Percentiles rank a stretch among this genome's conserved stretches.
These are phyloP conservation scores for Schizophyllum commune DNA, from an alignment of 1,284 basidiomycete genomes.

Conservation along the genomic window DNA sequence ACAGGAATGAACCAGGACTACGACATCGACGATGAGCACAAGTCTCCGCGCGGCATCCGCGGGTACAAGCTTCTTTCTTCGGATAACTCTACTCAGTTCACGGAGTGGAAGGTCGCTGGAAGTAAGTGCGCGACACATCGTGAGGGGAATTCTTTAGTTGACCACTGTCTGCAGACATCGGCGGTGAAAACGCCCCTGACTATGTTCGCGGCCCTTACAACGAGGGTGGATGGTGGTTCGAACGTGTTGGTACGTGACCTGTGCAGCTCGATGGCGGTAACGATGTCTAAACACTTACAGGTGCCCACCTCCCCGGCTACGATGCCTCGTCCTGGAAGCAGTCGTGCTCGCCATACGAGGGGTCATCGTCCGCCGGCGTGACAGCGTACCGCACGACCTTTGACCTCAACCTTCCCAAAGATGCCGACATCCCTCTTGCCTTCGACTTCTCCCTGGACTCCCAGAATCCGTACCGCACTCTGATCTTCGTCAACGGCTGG, in stretches of 20 bases:
- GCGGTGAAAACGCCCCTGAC: conserved; percentile 27
- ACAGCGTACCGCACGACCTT: conserved; percentile 36
- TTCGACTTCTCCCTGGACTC: conserved; percentile 32
- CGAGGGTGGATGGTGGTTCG: conserved; percentile 44
- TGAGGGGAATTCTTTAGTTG: not conserved
- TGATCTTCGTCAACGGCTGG: conserved; percentile 37
- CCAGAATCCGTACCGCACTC: conserved; percentile 24
- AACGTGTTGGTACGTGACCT: conserved; percentile 32
- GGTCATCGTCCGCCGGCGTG: conserved; percentile 32
- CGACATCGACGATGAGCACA: conserved; percentile 24
- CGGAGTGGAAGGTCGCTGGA: conserved; percentile 41
- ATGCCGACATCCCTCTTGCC: conserved; percentile 33
- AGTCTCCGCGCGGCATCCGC: conserved; percentile 38
- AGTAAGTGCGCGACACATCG: conserved; percentile 26
- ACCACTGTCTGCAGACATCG: conserved; percentile 16
- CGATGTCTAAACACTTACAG: conserved; percentile 10
- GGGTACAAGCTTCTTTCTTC: conserved; percentile 31
- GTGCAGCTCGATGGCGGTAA: not conserved
- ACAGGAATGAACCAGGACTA: conserved; percentile 29
- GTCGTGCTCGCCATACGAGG: conserved; percentile 27
- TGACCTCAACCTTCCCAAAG: conserved; percentile 28
- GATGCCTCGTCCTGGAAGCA: conserved; percentile 30
- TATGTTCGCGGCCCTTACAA: conserved; percentile 37
- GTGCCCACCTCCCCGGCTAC: conserved; percentile 38
- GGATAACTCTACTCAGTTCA: conserved; percentile 26